These are phyloP conservation scores for Rubus parviflorus DNA, from an alignment of 306 rosid species.

Conservation along the genomic window DNA sequence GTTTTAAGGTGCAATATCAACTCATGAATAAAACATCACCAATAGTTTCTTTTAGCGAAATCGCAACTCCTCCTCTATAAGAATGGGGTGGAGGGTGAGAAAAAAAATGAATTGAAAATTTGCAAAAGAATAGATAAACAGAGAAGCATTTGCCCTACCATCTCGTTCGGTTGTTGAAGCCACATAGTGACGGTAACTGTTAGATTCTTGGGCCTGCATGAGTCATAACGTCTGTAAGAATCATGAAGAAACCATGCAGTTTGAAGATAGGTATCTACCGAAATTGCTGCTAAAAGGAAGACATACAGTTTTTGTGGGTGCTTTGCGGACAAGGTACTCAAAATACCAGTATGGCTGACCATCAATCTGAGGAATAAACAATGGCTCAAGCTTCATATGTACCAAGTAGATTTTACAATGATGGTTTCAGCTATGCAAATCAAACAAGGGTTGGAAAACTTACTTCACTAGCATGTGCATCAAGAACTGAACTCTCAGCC, in stretches of 20 bases:
- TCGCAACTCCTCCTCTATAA: not conserved
- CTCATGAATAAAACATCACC: not conserved
- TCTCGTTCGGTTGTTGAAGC: constrained; percentile 92
- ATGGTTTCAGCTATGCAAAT: not conserved
- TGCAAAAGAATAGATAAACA: not conserved
- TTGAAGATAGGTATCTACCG: constrained; percentile 9
- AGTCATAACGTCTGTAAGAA: constrained; percentile 27
- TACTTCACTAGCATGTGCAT: constrained; percentile 77
- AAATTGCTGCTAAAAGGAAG: constrained; percentile 7
- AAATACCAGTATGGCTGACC: constrained; percentile 88
- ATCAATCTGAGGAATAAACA: constrained; percentile 59
- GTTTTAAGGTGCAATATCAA: constrained; percentile 22
- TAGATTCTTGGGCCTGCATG: constrained; percentile 62
- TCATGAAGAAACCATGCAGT: constrained; percentile 25
- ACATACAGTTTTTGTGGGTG: constrained; percentile 71
- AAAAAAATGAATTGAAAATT: not conserved
- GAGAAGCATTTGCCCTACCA: constrained; percentile 42
- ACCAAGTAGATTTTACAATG: not conserved
- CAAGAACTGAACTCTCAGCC: constrained; percentile 94
- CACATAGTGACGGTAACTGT: constrained; percentile 65
- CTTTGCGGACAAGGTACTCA: constrained; percentile 93
- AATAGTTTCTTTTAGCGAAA: not conserved
- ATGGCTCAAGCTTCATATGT: constrained; percentile 24
- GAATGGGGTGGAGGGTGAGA: not conserved
- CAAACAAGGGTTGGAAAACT: constrained; percentile 32